phyloP scores from a whole-genome alignment of 176 grass and related monocot species.

The Phoenix roebelenii region DNA sequence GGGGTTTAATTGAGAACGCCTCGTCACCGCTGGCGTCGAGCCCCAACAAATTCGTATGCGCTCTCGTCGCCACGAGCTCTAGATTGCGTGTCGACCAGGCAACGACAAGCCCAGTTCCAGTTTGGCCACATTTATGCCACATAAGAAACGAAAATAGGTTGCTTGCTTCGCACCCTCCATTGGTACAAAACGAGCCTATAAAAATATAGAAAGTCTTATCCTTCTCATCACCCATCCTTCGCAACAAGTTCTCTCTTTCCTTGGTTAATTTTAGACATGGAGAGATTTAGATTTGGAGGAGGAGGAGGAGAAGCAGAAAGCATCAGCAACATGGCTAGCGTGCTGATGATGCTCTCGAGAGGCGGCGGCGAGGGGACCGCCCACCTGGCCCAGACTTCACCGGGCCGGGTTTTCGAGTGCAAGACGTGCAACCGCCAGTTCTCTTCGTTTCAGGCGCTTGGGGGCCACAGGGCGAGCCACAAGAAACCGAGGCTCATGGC shows the following conservation, averaged over 20 bases:
- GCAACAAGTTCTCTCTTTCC: not conserved
- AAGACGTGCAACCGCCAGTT: constrained; percentile 88
- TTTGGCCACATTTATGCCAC: too few relatives aligned
- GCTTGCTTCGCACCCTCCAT: too few relatives aligned
- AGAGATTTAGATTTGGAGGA: constrained; percentile 9
- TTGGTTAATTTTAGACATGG: constrained; percentile 2
- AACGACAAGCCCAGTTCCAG: too few relatives aligned
- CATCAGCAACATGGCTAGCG: constrained; percentile 34
- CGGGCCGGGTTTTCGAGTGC: constrained; percentile 56
- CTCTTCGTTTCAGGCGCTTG: constrained; percentile 85
- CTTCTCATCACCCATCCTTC: too few relatives aligned
- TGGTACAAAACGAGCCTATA: too few relatives aligned
- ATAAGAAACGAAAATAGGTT: too few relatives aligned
- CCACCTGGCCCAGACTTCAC: not conserved
- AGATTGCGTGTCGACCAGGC: too few relatives aligned
- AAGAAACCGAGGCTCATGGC: constrained; percentile 58
- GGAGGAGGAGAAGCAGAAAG: not conserved
- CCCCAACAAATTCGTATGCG: too few relatives aligned
- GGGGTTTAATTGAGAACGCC: too few relatives aligned
- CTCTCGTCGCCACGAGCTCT: too few relatives aligned
- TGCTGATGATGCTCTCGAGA: constrained; percentile 54
- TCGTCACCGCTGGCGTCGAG: too few relatives aligned
- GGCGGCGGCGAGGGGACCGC: not conserved
- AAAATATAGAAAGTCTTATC: too few relatives aligned
- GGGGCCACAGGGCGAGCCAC: constrained; percentile 91